A percentile compares a stretch with the other conserved stretches of the same genome.
phyloP scores from a whole-genome alignment of 768 basidiomycete genomes.

The Leccinum obscurum region DNA sequence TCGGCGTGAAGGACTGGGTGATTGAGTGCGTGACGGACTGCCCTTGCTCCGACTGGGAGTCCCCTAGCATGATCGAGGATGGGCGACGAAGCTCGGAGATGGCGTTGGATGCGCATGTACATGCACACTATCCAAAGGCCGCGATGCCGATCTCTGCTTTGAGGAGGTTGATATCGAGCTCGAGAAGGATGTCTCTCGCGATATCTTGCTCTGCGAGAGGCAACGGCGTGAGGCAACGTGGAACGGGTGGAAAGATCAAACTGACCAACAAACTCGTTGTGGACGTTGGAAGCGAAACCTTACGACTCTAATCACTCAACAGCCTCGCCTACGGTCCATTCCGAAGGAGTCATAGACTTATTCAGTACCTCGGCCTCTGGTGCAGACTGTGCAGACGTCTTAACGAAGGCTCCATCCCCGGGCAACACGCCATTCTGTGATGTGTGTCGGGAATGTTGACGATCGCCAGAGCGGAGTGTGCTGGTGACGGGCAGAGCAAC shows the following conservation, averaged over 20 bases:
- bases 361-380: constrained; percentile 22
- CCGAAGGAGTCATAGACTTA: constrained; percentile 51
- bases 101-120: constrained; percentile 77
- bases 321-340: constrained; percentile 90
- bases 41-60: constrained; percentile 38
- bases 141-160: constrained; percentile 91
- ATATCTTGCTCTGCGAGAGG: constrained; percentile 90
- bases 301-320: constrained; percentile 82
- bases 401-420: constrained; percentile 23
- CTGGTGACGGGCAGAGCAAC: constrained; percentile 32
- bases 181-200: constrained; percentile 93
- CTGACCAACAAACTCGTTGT: constrained; percentile 84
- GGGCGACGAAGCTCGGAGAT: constrained; percentile 84
- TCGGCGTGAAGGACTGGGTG: constrained; percentile 34
- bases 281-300: constrained; percentile 82
- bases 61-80: constrained; percentile 58
- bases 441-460: constrained; percentile 31
- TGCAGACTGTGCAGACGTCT: constrained; percentile 16
- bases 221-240: not conserved
- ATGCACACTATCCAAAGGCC: constrained; percentile 84
- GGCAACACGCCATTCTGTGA: constrained; percentile 45
- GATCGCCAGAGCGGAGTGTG: constrained; percentile 26
- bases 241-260: constrained; percentile 6
- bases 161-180: constrained; percentile 87
- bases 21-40: constrained; percentile 29